Evolutionary conservation across 352 stramenopile genomes (phyloP).

Genomic region (Peronospora belbahrii): DNA sequence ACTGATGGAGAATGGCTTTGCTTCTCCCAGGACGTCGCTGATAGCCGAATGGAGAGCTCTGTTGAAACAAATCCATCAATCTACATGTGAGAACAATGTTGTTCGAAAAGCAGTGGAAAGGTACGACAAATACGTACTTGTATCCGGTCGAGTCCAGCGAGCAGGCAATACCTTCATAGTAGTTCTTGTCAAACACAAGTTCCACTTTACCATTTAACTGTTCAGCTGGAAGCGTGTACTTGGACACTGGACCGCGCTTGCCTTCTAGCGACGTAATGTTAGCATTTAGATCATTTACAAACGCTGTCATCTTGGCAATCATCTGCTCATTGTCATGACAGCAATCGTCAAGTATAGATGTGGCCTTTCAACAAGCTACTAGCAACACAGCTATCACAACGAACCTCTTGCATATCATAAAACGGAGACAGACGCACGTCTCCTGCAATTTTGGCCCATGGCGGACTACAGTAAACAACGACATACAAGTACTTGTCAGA

Average conservation of each 20-base stretch:
- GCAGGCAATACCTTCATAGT: constrained; percentile 90
- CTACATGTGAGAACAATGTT: not conserved
- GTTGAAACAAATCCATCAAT: not conserved
- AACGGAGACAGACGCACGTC: constrained; percentile 89
- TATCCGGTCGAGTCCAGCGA: constrained; percentile 86
- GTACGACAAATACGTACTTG: constrained; percentile 35
- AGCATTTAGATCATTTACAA: constrained; percentile 83
- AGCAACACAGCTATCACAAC: not conserved
- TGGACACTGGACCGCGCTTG: constrained; percentile 83
- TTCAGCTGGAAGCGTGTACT: constrained; percentile 85
- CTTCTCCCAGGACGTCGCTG: constrained; percentile 61
- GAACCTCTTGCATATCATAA: constrained; percentile 86
- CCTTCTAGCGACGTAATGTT: constrained; percentile 76
- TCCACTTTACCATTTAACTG: constrained; percentile 78
- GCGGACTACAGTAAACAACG: too few relatives aligned
- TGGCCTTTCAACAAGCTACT: too few relatives aligned
- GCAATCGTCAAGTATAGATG: not conserved
- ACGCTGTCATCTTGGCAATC: constrained; percentile 65
- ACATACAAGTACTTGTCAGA: too few relatives aligned
- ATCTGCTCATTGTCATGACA: constrained; percentile 24
- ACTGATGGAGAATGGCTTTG: constrained; percentile 89
- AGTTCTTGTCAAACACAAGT: constrained; percentile 73
- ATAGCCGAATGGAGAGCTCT: constrained; percentile 74
- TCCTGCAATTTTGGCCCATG: constrained; percentile 85
- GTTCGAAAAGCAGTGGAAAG: too few relatives aligned